Evolutionary conservation across 441 rosid genomes (phyloP).

Genomic region (Eruca vesicaria): DNA sequence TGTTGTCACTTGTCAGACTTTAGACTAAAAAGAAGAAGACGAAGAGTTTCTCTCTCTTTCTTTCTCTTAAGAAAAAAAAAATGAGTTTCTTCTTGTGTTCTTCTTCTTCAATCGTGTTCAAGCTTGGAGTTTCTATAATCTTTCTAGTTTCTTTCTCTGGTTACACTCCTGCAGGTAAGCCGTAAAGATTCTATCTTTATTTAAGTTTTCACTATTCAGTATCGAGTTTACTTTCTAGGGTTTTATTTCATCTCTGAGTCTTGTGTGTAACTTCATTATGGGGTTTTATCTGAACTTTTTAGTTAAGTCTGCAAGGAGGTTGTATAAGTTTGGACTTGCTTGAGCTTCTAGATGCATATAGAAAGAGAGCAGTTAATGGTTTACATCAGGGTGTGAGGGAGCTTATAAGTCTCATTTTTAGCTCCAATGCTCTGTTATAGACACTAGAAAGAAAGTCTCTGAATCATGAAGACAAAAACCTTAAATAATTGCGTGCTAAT

Average conservation of each 20-base stretch:
- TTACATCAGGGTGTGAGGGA: not conserved
- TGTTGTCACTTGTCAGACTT: constrained; percentile 13
- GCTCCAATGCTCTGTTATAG: constrained; percentile 1
- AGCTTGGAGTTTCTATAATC: constrained; percentile 34
- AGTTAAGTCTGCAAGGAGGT: not conserved
- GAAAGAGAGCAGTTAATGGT: not conserved
- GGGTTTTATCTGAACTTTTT: not conserved
- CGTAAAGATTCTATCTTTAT: constrained; percentile 3
- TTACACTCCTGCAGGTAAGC: constrained; percentile 51
- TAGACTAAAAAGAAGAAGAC: not conserved
- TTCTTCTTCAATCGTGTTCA: constrained; percentile 35
- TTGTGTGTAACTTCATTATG: not conserved
- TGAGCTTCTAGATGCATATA: constrained; percentile 3
- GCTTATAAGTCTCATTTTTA: not conserved
- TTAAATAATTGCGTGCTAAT: not conserved
- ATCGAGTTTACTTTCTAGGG: not conserved
- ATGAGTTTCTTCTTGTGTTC: constrained; percentile 31
- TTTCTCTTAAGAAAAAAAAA: not conserved
- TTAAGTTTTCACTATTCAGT: not conserved
- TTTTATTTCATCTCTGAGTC: constrained; percentile 4
- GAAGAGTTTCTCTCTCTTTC: constrained; percentile 12
- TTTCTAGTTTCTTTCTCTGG: constrained; percentile 43
- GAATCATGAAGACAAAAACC: not conserved
- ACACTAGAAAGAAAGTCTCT: not conserved
- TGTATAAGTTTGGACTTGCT: not conserved